These are phyloP conservation scores for Colletotrichum viniferum DNA, from an alignment of 2,329 filamentous ascomycete species.

Conservation along the genomic window DNA sequence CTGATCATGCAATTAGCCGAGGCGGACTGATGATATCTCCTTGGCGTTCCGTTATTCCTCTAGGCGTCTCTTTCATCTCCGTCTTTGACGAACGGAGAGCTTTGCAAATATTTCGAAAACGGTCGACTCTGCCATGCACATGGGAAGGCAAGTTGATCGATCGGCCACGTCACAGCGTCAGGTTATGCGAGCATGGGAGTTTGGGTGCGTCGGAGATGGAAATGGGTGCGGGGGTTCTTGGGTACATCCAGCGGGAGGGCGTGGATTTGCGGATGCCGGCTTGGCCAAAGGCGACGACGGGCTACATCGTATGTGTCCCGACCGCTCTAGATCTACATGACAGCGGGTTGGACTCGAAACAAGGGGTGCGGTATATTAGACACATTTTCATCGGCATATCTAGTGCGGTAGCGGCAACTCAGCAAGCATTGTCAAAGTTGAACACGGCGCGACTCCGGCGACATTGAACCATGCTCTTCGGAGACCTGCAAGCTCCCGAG, in stretches of 20 bases:
- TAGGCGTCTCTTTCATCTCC: neutral
- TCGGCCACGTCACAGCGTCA: constrained; percentile 7
- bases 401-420: neutral
- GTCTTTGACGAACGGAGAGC: neutral
- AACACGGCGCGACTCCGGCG: neutral
- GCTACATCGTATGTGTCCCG: neutral
- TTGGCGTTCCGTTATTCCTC: neutral
- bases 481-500: neutral
- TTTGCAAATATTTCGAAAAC: constrained; percentile 2
- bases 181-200: constrained; percentile 13
- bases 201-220: constrained; percentile 5
- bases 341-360: neutral
- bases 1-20: constrained; percentile 93
- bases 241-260: neutral
- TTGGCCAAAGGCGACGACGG: neutral
- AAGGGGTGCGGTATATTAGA: neutral
- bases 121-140: constrained; percentile 5
- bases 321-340: neutral
- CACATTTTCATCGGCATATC: neutral
- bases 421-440: neutral
- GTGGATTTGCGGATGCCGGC: neutral
- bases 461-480: neutral
- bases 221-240: neutral
- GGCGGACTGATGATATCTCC: constrained; percentile 57
- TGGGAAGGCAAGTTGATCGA: neutral